These are phyloP conservation scores for Neonectria sp. DNA, from an alignment of 2,329 filamentous ascomycete genomes.

Conservation along the genomic window DNA sequence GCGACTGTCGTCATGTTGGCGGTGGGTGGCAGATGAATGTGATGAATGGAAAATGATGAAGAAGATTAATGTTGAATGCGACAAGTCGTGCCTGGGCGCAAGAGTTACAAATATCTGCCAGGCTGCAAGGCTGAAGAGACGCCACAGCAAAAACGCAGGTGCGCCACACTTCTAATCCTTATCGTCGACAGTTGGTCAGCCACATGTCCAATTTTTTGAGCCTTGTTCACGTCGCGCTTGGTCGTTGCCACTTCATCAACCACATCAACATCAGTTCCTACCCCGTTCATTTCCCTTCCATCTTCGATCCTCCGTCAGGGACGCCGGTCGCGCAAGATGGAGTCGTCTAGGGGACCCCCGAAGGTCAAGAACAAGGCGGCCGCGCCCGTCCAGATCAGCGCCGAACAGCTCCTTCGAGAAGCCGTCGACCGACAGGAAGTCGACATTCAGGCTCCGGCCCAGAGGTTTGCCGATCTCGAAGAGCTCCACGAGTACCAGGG, in stretches of 20 bases:
- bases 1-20: constrained; percentile 86
- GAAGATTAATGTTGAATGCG: constrained; percentile 29
- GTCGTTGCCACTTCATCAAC: constrained; percentile 32
- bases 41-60: not conserved
- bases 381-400: constrained; percentile 91
- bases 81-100: constrained; percentile 26
- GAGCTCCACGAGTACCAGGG: constrained; percentile 98
- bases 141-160: constrained; percentile 39
- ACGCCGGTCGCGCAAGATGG: constrained; percentile 73
- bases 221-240: constrained; percentile 43
- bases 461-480: constrained; percentile 96
- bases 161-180: constrained; percentile 25
- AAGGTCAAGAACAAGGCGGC: constrained; percentile 99
- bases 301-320: not conserved
- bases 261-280: constrained; percentile 16
- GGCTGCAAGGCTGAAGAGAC: constrained; percentile 48
- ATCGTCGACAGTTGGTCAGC: constrained; percentile 32
- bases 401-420: constrained; percentile 96
- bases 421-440: constrained; percentile 97
- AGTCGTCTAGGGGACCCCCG: constrained; percentile 90
- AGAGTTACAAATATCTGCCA: constrained; percentile 41
- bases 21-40: constrained; percentile 25
- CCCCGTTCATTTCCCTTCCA: not conserved
- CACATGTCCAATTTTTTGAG: constrained; percentile 44
- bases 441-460: constrained; percentile 88